phyloP scores from a whole-genome alignment of 2,329 filamentous ascomycete genomes.

The Botrytis galanthina region DNA sequence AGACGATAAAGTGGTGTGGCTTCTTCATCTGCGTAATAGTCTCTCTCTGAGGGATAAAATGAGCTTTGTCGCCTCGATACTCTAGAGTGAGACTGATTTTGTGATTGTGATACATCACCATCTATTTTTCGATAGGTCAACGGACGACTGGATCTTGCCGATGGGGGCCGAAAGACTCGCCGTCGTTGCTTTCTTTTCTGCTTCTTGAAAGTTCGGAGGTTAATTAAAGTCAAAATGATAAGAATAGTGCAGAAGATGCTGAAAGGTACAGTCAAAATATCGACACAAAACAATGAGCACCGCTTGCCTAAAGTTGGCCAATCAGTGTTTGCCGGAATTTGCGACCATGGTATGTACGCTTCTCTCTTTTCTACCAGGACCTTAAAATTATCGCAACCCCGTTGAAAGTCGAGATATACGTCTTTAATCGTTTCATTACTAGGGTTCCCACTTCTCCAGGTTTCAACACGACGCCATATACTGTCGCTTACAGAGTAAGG shows the following conservation, averaged over 20 bases:
- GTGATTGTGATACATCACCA: not conserved
- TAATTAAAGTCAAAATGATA: not conserved
- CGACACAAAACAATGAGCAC: conserved; percentile 6
- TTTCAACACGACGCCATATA: conserved; percentile 12
- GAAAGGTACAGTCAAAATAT: not conserved
- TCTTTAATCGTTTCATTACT: not conserved
- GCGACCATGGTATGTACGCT: not conserved
- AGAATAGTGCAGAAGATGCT: not conserved
- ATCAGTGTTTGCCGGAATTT: not conserved
- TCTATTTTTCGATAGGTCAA: no score
- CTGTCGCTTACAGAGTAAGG: conserved; percentile 1
- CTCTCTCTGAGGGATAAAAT: not conserved
- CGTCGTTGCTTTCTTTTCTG: not conserved
- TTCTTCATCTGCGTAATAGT: not conserved
- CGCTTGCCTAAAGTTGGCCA: not conserved
- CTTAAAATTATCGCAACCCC: not conserved
- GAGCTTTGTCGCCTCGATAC: not conserved
- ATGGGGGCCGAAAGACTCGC: not conserved
- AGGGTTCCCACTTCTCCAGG: not conserved
- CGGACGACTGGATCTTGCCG: not conserved
- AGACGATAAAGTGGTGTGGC: not conserved
- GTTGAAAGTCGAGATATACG: not conserved
- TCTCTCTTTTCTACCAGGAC: not conserved
- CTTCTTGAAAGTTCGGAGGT: not conserved
- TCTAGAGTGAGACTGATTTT: not conserved